Conservation (phyloP, 495 filamentous ascomycete genomes). For the Penicillium waksmanii region DNA sequence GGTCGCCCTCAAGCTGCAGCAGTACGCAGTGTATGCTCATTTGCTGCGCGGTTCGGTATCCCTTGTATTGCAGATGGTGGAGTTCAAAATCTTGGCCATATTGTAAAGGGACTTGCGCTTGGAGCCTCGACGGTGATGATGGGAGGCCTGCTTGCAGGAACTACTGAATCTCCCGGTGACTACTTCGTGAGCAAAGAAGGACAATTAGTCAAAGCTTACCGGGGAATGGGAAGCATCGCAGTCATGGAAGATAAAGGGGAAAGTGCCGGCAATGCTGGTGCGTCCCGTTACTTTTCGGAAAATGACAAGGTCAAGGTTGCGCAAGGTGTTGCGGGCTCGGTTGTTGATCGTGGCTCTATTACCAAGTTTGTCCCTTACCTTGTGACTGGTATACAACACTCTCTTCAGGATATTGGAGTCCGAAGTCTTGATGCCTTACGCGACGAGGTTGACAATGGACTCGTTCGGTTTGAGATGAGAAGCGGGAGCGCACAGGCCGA, state of each 20-base stretch:
- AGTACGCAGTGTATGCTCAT: slow-evolving; percentile 84
- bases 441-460: slow-evolving; percentile 72
- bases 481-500: slow-evolving; percentile 93
- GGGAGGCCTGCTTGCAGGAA: slow-evolving; percentile 95
- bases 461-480: slow-evolving; percentile 88
- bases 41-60: slow-evolving; percentile 91
- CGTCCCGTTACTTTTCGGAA: slow-evolving; percentile 97
- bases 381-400: slow-evolving; percentile 92
- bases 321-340: slow-evolving; percentile 85
- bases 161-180: slow-evolving; percentile 94
- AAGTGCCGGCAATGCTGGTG: slow-evolving; percentile 81
- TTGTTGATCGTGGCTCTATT: slow-evolving; percentile 76
- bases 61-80: slow-evolving; percentile 98
- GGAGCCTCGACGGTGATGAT: slow-evolving; percentile 98
- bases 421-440: slow-evolving; percentile 76
- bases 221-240: slow-evolving; percentile 97
- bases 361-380: slow-evolving; percentile 96
- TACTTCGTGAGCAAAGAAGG: slow-evolving; percentile 95
- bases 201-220: slow-evolving; percentile 97
- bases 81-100: slow-evolving; percentile 97
- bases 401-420: slow-evolving; percentile 91
- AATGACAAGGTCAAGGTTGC: slow-evolving; percentile 92
- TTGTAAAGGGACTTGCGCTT: slow-evolving; percentile 95
- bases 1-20: slow-evolving; percentile 92
- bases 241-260: slow-evolving; percentile 99